Evolutionary conservation across 176 grass and related monocot genomes (phyloP).

Genomic region (Cymbopogon citratus): DNA sequence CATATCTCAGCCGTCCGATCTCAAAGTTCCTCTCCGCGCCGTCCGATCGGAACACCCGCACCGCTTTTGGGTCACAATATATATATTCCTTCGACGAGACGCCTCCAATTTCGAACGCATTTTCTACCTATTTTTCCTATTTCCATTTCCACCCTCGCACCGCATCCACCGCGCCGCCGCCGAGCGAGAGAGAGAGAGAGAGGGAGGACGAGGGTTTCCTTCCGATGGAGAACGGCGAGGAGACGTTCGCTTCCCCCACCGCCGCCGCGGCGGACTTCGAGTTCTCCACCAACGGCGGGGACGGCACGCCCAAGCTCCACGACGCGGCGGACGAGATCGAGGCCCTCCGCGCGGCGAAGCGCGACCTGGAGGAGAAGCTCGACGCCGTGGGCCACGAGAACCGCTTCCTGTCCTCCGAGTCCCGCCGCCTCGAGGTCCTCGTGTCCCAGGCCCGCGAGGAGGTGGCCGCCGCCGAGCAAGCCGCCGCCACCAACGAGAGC

Average conservation of each 20-base stretch:
- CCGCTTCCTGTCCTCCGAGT: slow-evolving; percentile 33
- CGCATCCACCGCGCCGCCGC: slow-evolving; percentile 20
- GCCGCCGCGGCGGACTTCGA: slow-evolving; percentile 34
- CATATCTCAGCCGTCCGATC: slow-evolving; percentile 13
- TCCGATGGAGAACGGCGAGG: slow-evolving; percentile 50
- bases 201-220: slow-evolving; percentile 14
- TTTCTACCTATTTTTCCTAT: neutral
- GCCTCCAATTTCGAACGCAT: neutral
- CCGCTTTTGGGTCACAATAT: neutral
- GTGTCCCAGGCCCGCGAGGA: slow-evolving; percentile 29
- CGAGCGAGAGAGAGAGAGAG: neutral
- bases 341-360: slow-evolving; percentile 36
- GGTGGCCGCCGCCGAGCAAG: slow-evolving; percentile 11
- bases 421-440: slow-evolving; percentile 37
- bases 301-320: slow-evolving; percentile 7
- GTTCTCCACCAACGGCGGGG: slow-evolving; percentile 30
- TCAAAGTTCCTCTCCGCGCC: accelerated
- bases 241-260: slow-evolving; percentile 41
- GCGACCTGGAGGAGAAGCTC: slow-evolving; percentile 48
- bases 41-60: slow-evolving; percentile 2
- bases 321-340: slow-evolving; percentile 35
- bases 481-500: slow-evolving; percentile 7
- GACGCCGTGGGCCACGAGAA: slow-evolving; percentile 31
- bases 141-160: slow-evolving; percentile 19
- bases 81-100: neutral